Evolutionary conservation across 1,284 basidiomycete genomes (phyloP).

Genomic region (Malassezia obtusa): DNA sequence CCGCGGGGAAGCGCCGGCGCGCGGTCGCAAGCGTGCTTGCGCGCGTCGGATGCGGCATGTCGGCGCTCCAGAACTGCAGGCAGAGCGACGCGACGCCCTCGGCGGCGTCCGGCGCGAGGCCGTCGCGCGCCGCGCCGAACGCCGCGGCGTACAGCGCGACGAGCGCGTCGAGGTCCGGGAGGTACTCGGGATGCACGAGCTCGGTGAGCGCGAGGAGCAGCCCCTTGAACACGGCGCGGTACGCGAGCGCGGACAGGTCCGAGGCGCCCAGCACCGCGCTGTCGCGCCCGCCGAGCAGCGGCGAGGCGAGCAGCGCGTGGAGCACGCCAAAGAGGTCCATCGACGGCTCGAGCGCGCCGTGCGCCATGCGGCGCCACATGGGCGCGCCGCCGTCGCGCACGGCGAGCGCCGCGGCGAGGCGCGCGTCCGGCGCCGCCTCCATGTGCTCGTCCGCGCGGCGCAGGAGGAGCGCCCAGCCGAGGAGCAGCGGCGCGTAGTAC

Average conservation of each 20-base stretch:
- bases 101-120: slow-evolving; percentile 20
- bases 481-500: slow-evolving; percentile 60
- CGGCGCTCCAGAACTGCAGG: slow-evolving; percentile 65
- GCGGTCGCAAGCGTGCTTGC: slow-evolving; percentile 68
- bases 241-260: slow-evolving; percentile 64
- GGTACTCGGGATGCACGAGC: slow-evolving; percentile 59
- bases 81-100: slow-evolving; percentile 64
- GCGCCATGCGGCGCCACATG: slow-evolving; percentile 46
- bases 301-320: slow-evolving; percentile 33
- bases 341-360: slow-evolving; percentile 45
- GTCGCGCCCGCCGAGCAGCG: slow-evolving; percentile 31
- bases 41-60: slow-evolving; percentile 55
- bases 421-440: slow-evolving; percentile 19
- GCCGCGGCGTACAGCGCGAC: slow-evolving; percentile 68
- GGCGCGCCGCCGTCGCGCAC: slow-evolving; percentile 35
- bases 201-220: slow-evolving; percentile 59
- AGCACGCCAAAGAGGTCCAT: slow-evolving; percentile 40
- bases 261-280: slow-evolving; percentile 14
- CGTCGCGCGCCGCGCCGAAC: slow-evolving; percentile 53
- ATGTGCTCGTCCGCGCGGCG: slow-evolving; percentile 42
- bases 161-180: slow-evolving; percentile 56
- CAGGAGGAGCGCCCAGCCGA: slow-evolving; percentile 70
- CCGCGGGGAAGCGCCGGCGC: slow-evolving; percentile 68
- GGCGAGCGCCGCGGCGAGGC: slow-evolving; percentile 20
- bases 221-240: slow-evolving; percentile 72